A percentile compares a stretch with the other conserved stretches of the same genome.
phyloP scores from a whole-genome alignment of 352 stramenopile genomes.

The Phytophthora crassamura region DNA sequence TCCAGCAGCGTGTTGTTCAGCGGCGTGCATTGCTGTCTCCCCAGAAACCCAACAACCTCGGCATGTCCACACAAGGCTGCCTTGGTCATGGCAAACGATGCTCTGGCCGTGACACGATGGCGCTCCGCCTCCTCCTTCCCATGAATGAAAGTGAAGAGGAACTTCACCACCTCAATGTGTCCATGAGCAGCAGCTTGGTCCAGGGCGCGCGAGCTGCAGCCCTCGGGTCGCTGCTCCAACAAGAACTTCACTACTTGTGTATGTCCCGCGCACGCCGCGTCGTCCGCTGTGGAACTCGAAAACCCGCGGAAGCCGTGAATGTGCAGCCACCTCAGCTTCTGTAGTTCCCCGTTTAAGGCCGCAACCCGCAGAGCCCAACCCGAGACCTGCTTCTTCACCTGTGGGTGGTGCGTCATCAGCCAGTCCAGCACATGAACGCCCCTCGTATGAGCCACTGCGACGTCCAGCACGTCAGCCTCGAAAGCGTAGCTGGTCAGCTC shows the following conservation, averaged over 20 bases:
- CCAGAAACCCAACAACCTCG: constrained; percentile 32
- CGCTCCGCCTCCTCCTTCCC: constrained; percentile 9
- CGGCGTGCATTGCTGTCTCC: constrained; percentile 27
- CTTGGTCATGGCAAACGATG: constrained; percentile 42
- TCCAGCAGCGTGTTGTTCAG: constrained; percentile 39
- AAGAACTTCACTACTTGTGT: constrained; percentile 53
- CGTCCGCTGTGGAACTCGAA: constrained; percentile 29
- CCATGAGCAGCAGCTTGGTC: constrained; percentile 61
- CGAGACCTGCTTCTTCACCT: constrained; percentile 20
- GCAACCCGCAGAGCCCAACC: constrained; percentile 35
- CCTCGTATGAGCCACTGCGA: constrained; percentile 33
- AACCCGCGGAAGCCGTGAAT: constrained; percentile 33
- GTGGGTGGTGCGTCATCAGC: constrained; percentile 19
- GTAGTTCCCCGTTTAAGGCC: constrained; percentile 33
- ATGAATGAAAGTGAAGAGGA: constrained; percentile 43
- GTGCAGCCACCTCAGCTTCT: constrained; percentile 43
- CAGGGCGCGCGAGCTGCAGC: constrained; percentile 48
- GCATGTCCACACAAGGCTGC: constrained; percentile 35
- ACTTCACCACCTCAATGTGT: constrained; percentile 55
- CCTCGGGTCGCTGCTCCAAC: constrained; percentile 43
- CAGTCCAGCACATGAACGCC: constrained; percentile 36
- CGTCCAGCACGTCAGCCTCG: constrained; percentile 39
- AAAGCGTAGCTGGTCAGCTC: constrained; percentile 29
- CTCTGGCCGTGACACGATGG: constrained; percentile 25
- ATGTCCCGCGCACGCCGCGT: constrained; percentile 42